phyloP scores from a whole-genome alignment of 148 eudicot species.

The Cornus controversa region DNA sequence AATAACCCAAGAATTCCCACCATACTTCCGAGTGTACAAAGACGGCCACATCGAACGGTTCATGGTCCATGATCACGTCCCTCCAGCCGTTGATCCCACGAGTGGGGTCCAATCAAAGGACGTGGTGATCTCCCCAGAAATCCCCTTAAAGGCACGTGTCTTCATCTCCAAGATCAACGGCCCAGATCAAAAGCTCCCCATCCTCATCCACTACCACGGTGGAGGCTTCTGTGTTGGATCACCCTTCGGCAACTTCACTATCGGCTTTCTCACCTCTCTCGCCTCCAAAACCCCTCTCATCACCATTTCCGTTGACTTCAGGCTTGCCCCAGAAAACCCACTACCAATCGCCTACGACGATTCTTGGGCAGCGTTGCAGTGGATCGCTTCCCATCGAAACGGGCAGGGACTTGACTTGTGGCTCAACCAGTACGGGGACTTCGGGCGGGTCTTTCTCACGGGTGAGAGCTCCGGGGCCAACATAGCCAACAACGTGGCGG shows the following conservation, averaged over 20 bases:
- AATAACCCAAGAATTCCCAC: background rate
- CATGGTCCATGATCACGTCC: background rate
- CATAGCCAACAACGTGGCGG: constrained; percentile 28
- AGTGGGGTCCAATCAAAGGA: constrained; percentile 28
- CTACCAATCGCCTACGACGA: constrained; percentile 41
- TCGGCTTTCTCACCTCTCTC: constrained; percentile 13
- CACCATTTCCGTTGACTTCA: constrained; percentile 28
- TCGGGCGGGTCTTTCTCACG: constrained; percentile 17
- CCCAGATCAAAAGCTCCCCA: constrained; percentile 17
- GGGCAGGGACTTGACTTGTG: constrained; percentile 22
- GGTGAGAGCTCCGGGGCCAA: constrained; percentile 40
- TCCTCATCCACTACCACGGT: constrained; percentile 23
- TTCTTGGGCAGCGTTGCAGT: constrained; percentile 29
- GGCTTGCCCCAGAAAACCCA: constrained; percentile 30
- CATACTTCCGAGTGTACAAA: constrained; percentile 19
- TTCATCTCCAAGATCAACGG: constrained; percentile 10
- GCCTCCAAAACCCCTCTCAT: constrained; percentile 12
- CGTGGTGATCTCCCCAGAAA: constrained; percentile 13
- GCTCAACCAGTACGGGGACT: constrained; percentile 19
- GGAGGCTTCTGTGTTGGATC: constrained; percentile 21
- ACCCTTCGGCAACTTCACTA: background rate
- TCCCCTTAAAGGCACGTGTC: constrained; percentile 20
- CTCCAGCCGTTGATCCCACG: constrained; percentile 20
- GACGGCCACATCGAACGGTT: constrained; percentile 24
- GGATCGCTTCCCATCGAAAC: constrained; percentile 23